A percentile compares a stretch with the other conserved stretches of the same genome.
These are phyloP conservation scores for Fusarium verrucosum DNA, from an alignment of 2,329 filamentous ascomycete species.

Conservation along the genomic window DNA sequence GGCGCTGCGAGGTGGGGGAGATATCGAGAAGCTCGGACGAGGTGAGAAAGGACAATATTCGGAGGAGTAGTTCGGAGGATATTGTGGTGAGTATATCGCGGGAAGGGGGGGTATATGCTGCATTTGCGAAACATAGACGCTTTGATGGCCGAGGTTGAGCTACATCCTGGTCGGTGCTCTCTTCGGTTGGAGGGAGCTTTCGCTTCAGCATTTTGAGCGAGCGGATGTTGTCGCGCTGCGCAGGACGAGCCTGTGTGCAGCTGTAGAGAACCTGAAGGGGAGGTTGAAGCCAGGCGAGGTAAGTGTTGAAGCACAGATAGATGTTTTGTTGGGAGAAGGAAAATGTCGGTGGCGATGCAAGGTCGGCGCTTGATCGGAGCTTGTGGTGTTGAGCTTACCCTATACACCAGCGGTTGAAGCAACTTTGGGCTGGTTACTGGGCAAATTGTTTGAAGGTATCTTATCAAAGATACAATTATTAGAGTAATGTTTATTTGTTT, in stretches of 20 bases:
- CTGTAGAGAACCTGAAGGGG: not conserved
- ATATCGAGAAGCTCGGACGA: constrained; percentile 72
- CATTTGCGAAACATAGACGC: constrained; percentile 33
- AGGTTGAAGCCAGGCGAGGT: not conserved
- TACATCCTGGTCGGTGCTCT: constrained; percentile 3
- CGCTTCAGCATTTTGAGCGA: constrained; percentile 41
- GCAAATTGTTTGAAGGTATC: not conserved
- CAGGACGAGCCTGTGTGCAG: constrained; percentile 26
- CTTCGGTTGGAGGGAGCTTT: constrained; percentile 26
- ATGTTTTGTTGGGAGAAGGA: constrained; percentile 2
- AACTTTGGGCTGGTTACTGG: not conserved
- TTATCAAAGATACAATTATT: not conserved
- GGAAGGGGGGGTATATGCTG: constrained; percentile 17
- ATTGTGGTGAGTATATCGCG: constrained; percentile 74
- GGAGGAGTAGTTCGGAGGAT: constrained; percentile 87
- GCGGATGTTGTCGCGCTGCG: not conserved
- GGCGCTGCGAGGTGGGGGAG: constrained; percentile 75
- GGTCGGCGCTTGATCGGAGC: constrained; percentile 13
- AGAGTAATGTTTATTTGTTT: not conserved
- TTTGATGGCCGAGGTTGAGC: constrained; percentile 31
- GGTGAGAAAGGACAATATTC: constrained; percentile 81
- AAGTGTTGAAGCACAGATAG: not conserved
- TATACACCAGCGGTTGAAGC: not conserved
- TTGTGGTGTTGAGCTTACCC: constrained; percentile 27
- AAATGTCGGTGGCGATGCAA: constrained; percentile 42